phyloP scores from a whole-genome alignment of 169 alveolate genomes.

The Cryptosporidium muris region DNA sequence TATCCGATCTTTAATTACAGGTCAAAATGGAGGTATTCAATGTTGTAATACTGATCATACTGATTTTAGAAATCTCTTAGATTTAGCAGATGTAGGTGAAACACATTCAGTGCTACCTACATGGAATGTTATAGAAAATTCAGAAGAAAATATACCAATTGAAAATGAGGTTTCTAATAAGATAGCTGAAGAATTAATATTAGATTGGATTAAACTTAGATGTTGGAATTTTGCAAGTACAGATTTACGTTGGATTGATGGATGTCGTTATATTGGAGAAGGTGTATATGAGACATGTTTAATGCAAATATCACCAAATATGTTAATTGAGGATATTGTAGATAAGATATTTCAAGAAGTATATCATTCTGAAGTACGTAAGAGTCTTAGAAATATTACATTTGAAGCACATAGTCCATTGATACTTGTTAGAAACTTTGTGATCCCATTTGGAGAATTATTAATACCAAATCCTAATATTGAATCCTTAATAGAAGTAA shows the following conservation, averaged over 20 bases:
- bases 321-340: slow-evolving; percentile 21
- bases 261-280: slow-evolving; percentile 37
- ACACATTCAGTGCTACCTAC: slow-evolving; percentile 13
- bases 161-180: not conserved
- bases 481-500: slow-evolving; percentile 24
- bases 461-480: slow-evolving; percentile 48
- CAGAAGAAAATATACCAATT: not conserved
- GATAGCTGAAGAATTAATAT: slow-evolving; percentile 36
- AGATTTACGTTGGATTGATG: slow-evolving; percentile 67
- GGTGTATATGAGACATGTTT: slow-evolving; percentile 50
- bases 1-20: too few relatives aligned
- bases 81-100: slow-evolving; percentile 41
- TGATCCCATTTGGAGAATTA: slow-evolving; percentile 52
- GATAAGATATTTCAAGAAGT: slow-evolving; percentile 37
- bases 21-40: too few relatives aligned
- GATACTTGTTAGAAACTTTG: slow-evolving; percentile 22
- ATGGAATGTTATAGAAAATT: slow-evolving; percentile 9
- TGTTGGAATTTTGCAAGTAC: slow-evolving; percentile 63
- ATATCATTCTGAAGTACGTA: slow-evolving; percentile 63
- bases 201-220: slow-evolving; percentile 65
- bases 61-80: slow-evolving; percentile 59
- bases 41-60: slow-evolving; percentile 57
- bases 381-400: slow-evolving; percentile 39
- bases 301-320: slow-evolving; percentile 44
- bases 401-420: slow-evolving; percentile 36